A percentile compares a stretch with the other conserved stretches of the same genome.
These are phyloP conservation scores for Aspergillus asperescens DNA, from an alignment of 495 filamentous ascomycete genomes.

Conservation along the genomic window DNA sequence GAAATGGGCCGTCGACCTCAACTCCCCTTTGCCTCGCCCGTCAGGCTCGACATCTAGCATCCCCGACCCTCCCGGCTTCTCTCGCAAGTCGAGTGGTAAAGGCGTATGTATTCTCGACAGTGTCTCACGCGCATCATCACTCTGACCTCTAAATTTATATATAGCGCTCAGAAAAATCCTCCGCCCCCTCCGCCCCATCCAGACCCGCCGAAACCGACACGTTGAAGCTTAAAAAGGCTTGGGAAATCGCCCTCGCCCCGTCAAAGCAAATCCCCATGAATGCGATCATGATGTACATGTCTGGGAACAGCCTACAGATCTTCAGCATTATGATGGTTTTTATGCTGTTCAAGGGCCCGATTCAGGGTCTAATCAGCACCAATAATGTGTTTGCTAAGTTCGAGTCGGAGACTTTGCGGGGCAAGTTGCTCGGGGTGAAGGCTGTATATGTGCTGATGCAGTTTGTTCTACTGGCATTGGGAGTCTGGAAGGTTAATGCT, in stretches of 20 bases:
- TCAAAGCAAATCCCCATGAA: conserved; percentile 97
- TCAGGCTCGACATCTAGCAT: conserved; percentile 56
- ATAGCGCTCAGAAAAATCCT: conserved; percentile 37
- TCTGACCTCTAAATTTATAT: conserved; percentile 18
- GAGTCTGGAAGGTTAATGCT: conserved; percentile 92
- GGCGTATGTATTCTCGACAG: conserved; percentile 25
- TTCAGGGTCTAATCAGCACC: conserved; percentile 74
- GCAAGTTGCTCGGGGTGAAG: conserved; percentile 73
- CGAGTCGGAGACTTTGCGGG: conserved; percentile 74
- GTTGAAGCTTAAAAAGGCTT: conserved; percentile 96
- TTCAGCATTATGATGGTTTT: conserved; percentile 99
- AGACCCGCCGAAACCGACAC: conserved; percentile 78
- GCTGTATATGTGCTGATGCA: conserved; percentile 83
- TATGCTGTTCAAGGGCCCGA: conserved; percentile 96
- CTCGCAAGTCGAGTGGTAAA: conserved; percentile 42
- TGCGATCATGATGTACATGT: conserved; percentile 99
- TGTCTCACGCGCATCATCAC: not conserved
- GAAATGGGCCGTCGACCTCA: conserved; percentile 76
- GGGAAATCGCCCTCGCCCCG: conserved; percentile 93
- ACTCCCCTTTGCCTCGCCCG: conserved; percentile 55
- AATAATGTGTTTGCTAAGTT: conserved; percentile 79
- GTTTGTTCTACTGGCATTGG: conserved; percentile 71
- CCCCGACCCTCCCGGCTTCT: conserved; percentile 85
- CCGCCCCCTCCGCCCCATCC: conserved; percentile 21
- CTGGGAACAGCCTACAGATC: conserved; percentile 95